phyloP scores from a whole-genome alignment of 108 stramenopile genomes.

The Cyclotella cryptica region DNA sequence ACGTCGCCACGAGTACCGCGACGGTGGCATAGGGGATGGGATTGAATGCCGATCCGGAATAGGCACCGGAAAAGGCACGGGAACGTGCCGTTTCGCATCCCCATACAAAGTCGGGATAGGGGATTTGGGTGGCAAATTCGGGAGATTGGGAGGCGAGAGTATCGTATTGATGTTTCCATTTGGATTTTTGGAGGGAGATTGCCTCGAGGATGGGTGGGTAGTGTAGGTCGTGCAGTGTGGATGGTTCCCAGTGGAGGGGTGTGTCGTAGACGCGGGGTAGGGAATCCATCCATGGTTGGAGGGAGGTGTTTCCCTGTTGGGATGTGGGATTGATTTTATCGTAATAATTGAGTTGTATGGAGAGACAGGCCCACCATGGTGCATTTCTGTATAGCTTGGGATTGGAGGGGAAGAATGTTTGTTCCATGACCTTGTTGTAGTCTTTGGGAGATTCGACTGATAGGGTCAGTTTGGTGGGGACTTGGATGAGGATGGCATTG shows the following conservation, averaged over 20 bases:
- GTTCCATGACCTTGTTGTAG: constrained; percentile 51
- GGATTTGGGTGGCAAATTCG: constrained; percentile 43
- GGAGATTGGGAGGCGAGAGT: constrained; percentile 21
- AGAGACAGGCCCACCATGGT: constrained; percentile 60
- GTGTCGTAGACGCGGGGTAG: constrained; percentile 80
- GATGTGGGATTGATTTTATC: constrained; percentile 43
- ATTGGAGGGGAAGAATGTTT: constrained; percentile 40
- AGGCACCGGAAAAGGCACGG: constrained; percentile 85
- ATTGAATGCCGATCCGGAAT: constrained; percentile 80
- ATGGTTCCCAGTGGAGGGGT: constrained; percentile 76
- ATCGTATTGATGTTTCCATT: constrained; percentile 62
- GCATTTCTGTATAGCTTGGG: constrained; percentile 57
- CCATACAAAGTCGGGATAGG: constrained; percentile 83
- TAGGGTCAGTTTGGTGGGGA: constrained; percentile 70
- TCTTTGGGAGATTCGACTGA: constrained; percentile 69
- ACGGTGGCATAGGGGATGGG: constrained; percentile 79
- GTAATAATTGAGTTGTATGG: constrained; percentile 50
- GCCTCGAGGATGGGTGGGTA: constrained; percentile 72
- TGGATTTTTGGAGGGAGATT: constrained; percentile 68
- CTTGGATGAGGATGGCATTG: constrained; percentile 62
- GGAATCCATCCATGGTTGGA: constrained; percentile 79
- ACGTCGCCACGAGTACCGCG: constrained; percentile 66
- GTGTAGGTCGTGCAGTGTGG: constrained; percentile 63
- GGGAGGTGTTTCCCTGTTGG: constrained; percentile 31
- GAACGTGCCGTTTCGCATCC: constrained; percentile 85